Percentiles rank a stretch among this genome's conserved stretches.
Evolutionary conservation across 2,329 filamentous ascomycete species (phyloP).

Genomic region (Botryotinia narcissicola): DNA sequence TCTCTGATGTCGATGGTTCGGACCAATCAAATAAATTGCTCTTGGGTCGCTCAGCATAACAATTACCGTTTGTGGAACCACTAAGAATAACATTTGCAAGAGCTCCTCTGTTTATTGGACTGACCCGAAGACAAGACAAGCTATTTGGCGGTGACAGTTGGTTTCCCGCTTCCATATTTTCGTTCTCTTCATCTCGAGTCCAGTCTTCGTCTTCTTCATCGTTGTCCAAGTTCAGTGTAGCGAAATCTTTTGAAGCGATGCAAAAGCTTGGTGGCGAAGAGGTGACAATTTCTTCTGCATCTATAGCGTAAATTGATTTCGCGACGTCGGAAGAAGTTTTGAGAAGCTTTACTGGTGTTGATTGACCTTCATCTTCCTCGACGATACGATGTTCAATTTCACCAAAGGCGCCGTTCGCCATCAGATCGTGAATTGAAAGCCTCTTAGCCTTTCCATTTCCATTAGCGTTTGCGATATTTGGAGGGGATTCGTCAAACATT

Average conservation of each 20-base stretch:
- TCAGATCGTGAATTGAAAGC: slow-evolving; percentile 37
- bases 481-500: slow-evolving; percentile 78
- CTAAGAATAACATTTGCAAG: slow-evolving; percentile 53
- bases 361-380: slow-evolving; percentile 59
- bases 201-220: slow-evolving; percentile 59
- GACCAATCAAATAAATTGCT: slow-evolving; percentile 79
- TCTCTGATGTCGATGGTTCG: slow-evolving; percentile 62
- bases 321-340: slow-evolving; percentile 26
- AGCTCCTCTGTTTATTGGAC: slow-evolving; percentile 54
- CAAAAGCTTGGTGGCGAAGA: slow-evolving; percentile 38
- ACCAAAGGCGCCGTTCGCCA: slow-evolving; percentile 47
- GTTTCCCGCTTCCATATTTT: slow-evolving; percentile 53
- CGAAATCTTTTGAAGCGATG: slow-evolving; percentile 43
- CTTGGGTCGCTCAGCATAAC: slow-evolving; percentile 50
- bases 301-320: slow-evolving; percentile 17
- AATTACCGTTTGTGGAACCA: slow-evolving; percentile 39
- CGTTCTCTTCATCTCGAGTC: slow-evolving; percentile 53
- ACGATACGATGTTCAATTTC: slow-evolving; percentile 56
- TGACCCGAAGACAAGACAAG: slow-evolving; percentile 52
- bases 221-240: slow-evolving; percentile 56
- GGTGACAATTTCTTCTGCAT: slow-evolving; percentile 27
- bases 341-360: slow-evolving; percentile 46
- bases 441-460: slow-evolving; percentile 40
- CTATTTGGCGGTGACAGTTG: slow-evolving; percentile 57
- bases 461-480: slow-evolving; percentile 50